phyloP scores from a whole-genome alignment of 805 yeast species.

The Kodamaea sagamina region DNA sequence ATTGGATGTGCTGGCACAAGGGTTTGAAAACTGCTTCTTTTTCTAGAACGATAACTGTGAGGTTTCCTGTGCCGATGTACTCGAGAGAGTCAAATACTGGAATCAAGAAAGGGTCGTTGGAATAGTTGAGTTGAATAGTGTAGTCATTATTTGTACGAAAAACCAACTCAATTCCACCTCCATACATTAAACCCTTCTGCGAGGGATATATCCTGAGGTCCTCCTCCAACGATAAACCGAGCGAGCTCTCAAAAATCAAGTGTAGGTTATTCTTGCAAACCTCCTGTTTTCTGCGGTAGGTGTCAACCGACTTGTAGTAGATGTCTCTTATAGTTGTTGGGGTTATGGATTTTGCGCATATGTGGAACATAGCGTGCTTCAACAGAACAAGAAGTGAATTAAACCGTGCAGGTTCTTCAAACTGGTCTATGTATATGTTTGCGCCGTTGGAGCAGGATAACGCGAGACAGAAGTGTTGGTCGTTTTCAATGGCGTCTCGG shows the following conservation, averaged over 20 bases:
- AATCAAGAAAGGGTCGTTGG: constrained; percentile 29
- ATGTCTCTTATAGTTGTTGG: constrained; percentile 55
- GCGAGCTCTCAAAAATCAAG: constrained; percentile 32
- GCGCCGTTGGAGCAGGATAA: not conserved
- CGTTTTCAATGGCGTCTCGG: not conserved
- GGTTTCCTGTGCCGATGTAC: not conserved
- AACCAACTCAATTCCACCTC: constrained; percentile 13
- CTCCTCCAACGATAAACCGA: constrained; percentile 38
- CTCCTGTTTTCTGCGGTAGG: constrained; percentile 47
- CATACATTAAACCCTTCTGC: constrained; percentile 56
- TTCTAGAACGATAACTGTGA: constrained; percentile 29
- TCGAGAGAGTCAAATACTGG: constrained; percentile 16
- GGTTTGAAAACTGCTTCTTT: constrained; percentile 45
- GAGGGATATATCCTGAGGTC: constrained; percentile 50
- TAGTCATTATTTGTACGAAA: not conserved
- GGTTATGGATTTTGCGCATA: constrained; percentile 1
- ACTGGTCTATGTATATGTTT: constrained; percentile 8
- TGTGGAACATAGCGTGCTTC: constrained; percentile 6
- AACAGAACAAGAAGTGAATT: constrained; percentile 9
- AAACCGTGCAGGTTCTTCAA: constrained; percentile 7
- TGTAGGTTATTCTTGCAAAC: constrained; percentile 43
- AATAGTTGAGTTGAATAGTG: constrained; percentile 5
- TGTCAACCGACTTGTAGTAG: constrained; percentile 56
- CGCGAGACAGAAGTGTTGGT: constrained; percentile 1
- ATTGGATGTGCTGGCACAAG: constrained; percentile 24